Evolutionary conservation across 192 early-diverging fungal genomes (phyloP), one percentile per base, ranked within the genome.

Genomic region (Coemansia sp.): DNA sequence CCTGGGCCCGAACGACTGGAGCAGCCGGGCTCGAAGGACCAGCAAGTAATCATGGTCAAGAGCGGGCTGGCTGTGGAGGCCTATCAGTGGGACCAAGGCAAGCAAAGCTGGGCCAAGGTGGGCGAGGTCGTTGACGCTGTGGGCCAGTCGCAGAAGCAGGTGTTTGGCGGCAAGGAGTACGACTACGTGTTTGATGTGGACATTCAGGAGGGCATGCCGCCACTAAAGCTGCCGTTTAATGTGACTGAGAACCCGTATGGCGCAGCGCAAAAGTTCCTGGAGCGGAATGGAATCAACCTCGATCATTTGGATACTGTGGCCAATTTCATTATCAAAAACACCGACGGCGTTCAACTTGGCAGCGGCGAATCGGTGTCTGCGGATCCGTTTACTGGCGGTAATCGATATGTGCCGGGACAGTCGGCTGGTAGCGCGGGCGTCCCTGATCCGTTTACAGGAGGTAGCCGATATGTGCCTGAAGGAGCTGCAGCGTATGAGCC

Each of bases 131-230:
- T 97, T 0, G 96, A 98, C 79, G 90, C 94, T 3, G 89, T 90
- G 40, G 94, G 91, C 4, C 82, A 83, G 9, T 72, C 85, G 8
- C 75, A 89, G 26, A 98, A 96, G 74, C 90, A 94, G 70, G 68
- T 91, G 30, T 94, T 89, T 73, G 84, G 89, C 5, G 96, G 96
- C 33, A 84, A 86, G 47, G 96, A 98, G 68, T 99, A 99, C 75
- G 98, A 99, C 80, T 96, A 93, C 75, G 93, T 99, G 33, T 99
- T 99, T 85, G 95, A 97, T 72, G 93, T 99, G 23, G 97, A 98
- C 69, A 88, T 98, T 38, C 89, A 90, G 33, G 93, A 91, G 33
- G 93, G 91, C 9, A 80, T 74, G 2, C 91, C 91, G 30, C 87
- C 90, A 16, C 77, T 98, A 7, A 97, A 98, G 74, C 86, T 99